Evolutionary conservation across 768 basidiomycete species (phyloP).

Genomic region (Imleria badia): DNA sequence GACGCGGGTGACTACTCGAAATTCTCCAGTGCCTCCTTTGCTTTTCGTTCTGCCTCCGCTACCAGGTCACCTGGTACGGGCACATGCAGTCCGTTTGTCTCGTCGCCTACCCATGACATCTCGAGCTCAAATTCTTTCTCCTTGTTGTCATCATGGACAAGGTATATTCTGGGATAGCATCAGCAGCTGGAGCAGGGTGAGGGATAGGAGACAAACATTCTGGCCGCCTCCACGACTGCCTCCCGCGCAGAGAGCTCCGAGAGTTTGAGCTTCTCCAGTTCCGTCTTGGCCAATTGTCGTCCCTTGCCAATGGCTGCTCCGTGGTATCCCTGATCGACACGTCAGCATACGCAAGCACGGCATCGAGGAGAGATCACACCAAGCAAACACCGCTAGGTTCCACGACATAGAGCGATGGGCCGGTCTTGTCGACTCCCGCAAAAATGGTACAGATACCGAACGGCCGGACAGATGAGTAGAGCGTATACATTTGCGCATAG

Average conservation of each 20-base stretch:
- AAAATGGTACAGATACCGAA: constrained; percentile 95
- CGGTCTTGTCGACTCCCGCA: constrained; percentile 84
- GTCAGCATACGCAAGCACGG: neutral
- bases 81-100: constrained; percentile 76
- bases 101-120: constrained; percentile 92
- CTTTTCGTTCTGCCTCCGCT: constrained; percentile 83
- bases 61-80: constrained; percentile 84
- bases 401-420: constrained; percentile 83
- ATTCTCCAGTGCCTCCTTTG: constrained; percentile 80
- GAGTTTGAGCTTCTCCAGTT: constrained; percentile 93
- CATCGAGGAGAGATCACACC: constrained; percentile 44
- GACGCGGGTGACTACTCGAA: constrained; percentile 42
- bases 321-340: constrained; percentile 72
- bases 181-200: constrained; percentile 4
- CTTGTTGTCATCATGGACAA: constrained; percentile 96
- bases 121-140: constrained; percentile 99
- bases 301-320: constrained; percentile 98
- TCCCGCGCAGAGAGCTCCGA: constrained; percentile 76
- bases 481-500: constrained; percentile 95
- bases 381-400: constrained; percentile 94
- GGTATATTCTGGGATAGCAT: constrained; percentile 71
- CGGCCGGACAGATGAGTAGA: constrained; percentile 96
- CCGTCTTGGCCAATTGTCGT: constrained; percentile 96
- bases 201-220: constrained; percentile 67
- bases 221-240: constrained; percentile 89